Conservation (phyloP, 2,329 filamentous ascomycete genomes). For the Aspergillus costaricaensis region DNA sequence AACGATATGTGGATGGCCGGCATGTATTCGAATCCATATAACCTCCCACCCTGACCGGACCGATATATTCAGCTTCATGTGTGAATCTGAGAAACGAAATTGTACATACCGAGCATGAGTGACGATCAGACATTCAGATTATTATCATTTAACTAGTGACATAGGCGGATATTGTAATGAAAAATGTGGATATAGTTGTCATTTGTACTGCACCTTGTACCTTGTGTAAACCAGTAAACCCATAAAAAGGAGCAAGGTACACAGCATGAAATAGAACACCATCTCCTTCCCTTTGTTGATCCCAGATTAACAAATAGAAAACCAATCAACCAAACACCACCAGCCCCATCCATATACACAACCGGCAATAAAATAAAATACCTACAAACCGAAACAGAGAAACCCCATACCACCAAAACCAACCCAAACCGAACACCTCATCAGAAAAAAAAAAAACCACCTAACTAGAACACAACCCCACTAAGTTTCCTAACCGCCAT, state of each 20-base stretch:
- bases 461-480: slow-evolving; percentile 35
- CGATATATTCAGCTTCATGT: background rate
- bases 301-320: background rate
- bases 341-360: background rate
- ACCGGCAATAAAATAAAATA: background rate
- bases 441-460: no score
- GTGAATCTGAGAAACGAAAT: background rate
- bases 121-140: background rate
- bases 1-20: slow-evolving; percentile 12
- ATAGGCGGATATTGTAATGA: background rate
- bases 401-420: background rate
- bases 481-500: slow-evolving; percentile 41
- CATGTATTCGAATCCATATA: slow-evolving; percentile 4
- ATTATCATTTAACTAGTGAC: background rate
- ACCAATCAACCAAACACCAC: background rate
- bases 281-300: background rate
- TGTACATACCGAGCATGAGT: background rate
- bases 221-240: background rate
- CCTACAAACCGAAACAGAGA: background rate
- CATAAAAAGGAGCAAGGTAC: background rate
- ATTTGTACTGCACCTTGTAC: background rate
- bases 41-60: background rate
- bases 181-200: background rate
- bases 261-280: background rate
- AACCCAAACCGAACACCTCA: no score